Evolutionary conservation across 371 early-diverging fungal species (phyloP).

Genomic region (Funneliformis caledonium): DNA sequence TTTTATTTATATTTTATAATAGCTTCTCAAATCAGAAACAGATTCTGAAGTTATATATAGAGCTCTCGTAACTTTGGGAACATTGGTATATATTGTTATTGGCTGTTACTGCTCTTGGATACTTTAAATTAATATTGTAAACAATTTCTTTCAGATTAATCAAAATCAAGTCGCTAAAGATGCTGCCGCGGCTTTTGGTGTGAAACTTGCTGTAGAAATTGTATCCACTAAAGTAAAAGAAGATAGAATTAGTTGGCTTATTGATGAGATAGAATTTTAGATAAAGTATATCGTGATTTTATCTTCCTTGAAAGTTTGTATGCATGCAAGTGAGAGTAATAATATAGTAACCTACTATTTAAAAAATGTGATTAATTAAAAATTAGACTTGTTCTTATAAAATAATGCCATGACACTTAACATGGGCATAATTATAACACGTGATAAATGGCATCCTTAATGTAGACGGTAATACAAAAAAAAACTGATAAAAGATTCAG

Average conservation of each 20-base stretch:
- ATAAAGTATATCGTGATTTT: too few species aligned
- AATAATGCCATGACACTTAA: too few species aligned
- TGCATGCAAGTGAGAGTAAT: too few species aligned
- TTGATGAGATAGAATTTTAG: background rate
- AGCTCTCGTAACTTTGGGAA: slow-evolving; percentile 35
- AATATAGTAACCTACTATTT: too few species aligned
- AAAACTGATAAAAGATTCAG: too few species aligned
- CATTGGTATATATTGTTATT: slow-evolving; percentile 18
- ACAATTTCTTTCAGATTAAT: slow-evolving; percentile 14
- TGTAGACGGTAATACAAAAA: too few species aligned
- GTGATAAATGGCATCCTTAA: too few species aligned
- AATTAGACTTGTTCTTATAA: too few species aligned
- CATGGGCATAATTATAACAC: too few species aligned
- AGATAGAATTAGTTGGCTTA: background rate
- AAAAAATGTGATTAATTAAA: too few species aligned
- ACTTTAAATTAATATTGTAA: background rate
- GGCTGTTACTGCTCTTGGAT: background rate
- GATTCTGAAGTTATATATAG: slow-evolving; percentile 34
- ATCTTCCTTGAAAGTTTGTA: too few species aligned
- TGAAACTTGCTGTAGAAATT: background rate
- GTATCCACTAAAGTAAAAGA: background rate
- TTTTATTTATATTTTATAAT: background rate
- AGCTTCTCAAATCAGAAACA: slow-evolving; percentile 31
- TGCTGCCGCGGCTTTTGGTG: slow-evolving; percentile 15
- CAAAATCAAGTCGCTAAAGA: slow-evolving; percentile 32